Evolutionary conservation across 2,329 filamentous ascomycete species (phyloP), one percentile per base, ranked within the genome.

Genomic region (Laburnicola sp.): DNA sequence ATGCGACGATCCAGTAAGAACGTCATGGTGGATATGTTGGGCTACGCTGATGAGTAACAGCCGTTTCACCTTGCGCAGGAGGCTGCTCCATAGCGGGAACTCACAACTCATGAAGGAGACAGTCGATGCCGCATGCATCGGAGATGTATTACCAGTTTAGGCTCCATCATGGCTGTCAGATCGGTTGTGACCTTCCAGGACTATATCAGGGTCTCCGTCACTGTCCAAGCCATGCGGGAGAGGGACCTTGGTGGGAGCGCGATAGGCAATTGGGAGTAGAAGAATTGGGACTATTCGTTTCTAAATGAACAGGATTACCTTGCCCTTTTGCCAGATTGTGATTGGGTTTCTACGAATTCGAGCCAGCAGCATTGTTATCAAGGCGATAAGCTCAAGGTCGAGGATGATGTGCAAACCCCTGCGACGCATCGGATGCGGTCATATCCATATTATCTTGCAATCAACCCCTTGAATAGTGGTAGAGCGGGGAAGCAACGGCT

Each of bases 401-500:
- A 36, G 34, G 34, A 38, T 10, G 16, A 23, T 16, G 11, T 22
- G 32, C 9, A 37, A 36, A 35, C 31, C 48, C 49, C 44, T 51
- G 49, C 38, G 25, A 30, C 42, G 32, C 35, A 41, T 32, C 31
- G 21, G 40, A 35, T 42, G 36, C 23, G 38, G 28, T 27, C 30
- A 45, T 51, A 34, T 41, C 22, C 47, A 36, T 27, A 44, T 42
- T 31, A 34, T 21, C 42, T 22, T n/a, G 16, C 36, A 46, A 45
- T 47, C 21, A 31, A 23, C 7, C 16, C 27, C 16, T 27, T 28
- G 16, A 10, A 26, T 23, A 8, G 23, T 32, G 31, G n/a, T n/a
- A n/a, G n/a, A n/a, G n/a, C 32, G 42, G 48, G 31, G 43, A 45
- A 46, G 16, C 22, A n/a, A 11, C 48, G 48, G 34, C 36, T 36